Evolutionary conservation across 495 filamentous ascomycete genomes (phyloP), one percentile per base, ranked within the genome.

Genomic region (Neurospora terricola): DNA sequence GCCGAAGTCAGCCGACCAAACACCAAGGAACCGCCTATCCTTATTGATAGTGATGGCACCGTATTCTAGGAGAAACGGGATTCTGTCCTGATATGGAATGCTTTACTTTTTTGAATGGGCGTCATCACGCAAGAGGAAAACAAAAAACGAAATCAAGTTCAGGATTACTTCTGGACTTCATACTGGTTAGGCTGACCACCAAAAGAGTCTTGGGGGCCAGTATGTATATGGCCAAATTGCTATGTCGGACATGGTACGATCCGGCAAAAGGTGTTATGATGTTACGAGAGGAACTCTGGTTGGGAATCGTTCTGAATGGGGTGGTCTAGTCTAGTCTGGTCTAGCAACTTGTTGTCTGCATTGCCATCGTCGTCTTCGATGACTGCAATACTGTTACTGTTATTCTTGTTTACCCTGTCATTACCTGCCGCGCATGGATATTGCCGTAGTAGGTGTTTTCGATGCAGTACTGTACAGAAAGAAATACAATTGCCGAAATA

Each of bases 1-100:
- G 96, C 96, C 54, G 96, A 98, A 82, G 92, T 98, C 70, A 96
- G 92, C 72, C 87, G 96, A 74, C 96, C 96, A 8, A 98, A 98
- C 78, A 98, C 96, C 54, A 97, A 96, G 83, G 93, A 95, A 78
- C 94, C 96, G 23, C 96, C 96, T 5, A 98, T 99, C 77, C 91
- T 97, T 84, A 98, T 98, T 75, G 87, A 97, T 71, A 96, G 92
- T 73, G 96, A 99, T 80, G 96, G 96, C 66, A 98, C 96, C 9
- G 94, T 99, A 71, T 97, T 99, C 80, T 98, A 90, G 42, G 42
- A 34, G 30, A 59, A 27, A 23, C 34, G 69, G 34, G 69, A 70
- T 9, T 66, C 54, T 2, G 27, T 66, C 4, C 5, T 66, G 54
- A 18, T 66, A 34, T 66, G 54, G 54, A 34, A 66, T 66, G 54